Conservation (phyloP, 192 early-diverging fungal genomes). For the Obelidium mucronatum region DNA sequence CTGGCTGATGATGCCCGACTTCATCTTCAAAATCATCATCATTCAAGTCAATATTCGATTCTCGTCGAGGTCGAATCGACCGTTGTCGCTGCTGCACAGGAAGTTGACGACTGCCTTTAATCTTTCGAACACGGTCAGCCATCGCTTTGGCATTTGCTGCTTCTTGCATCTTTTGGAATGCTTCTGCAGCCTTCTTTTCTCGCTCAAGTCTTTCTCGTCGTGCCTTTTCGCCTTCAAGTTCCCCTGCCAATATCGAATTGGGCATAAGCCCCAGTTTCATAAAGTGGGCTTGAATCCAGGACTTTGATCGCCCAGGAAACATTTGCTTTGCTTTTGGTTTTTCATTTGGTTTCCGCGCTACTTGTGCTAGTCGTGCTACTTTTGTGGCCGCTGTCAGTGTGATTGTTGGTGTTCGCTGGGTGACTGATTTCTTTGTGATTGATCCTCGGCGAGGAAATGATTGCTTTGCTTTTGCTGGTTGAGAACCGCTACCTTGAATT, state of each 20-base stretch:
- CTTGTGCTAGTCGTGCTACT: background rate
- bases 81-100: background rate
- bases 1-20: background rate
- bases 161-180: background rate
- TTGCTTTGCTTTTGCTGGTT: background rate
- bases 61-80: too few relatives aligned
- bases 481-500: background rate
- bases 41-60: background rate
- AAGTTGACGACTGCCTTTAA: background rate
- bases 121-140: background rate
- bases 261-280: slow-evolving; percentile 44
- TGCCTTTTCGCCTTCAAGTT: slow-evolving; percentile 18
- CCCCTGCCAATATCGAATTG: slow-evolving; percentile 45
- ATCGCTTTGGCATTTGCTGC: slow-evolving; percentile 9
- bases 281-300: slow-evolving; percentile 44
- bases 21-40: slow-evolving; percentile 24
- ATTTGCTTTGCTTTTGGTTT: slow-evolving; percentile 9
- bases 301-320: slow-evolving; percentile 19
- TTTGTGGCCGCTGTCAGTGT: background rate
- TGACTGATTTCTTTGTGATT: background rate
- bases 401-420: background rate
- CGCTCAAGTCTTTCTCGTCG: background rate
- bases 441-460: background rate
- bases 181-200: slow-evolving; percentile 15
- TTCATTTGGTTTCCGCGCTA: background rate